These are phyloP conservation scores for Auricularia auricula-judae DNA, from an alignment of 768 basidiomycete species.

Conservation along the genomic window DNA sequence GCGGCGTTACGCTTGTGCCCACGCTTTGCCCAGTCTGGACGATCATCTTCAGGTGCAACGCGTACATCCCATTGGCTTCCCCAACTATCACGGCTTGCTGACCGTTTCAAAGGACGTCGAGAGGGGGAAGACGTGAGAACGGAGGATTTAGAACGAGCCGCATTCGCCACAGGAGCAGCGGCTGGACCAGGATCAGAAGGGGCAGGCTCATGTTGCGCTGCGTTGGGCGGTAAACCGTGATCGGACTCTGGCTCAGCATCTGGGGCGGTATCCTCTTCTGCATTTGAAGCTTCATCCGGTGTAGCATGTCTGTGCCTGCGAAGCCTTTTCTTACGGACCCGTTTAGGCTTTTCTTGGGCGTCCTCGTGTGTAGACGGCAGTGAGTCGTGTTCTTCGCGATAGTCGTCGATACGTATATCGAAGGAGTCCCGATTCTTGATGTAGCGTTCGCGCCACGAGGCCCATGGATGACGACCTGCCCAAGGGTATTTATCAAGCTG, in stretches of 20 bases:
- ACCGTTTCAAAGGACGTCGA: background rate
- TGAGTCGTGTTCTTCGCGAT: background rate
- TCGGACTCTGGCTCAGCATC: background rate
- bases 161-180: no score
- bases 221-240: background rate
- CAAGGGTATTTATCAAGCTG: slow-evolving; percentile 38
- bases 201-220: no score
- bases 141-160: no score
- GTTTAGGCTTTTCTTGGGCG: background rate
- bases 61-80: background rate
- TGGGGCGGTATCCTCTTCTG: no score
- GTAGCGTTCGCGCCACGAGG: slow-evolving; percentile 83
- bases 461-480: slow-evolving; percentile 80
- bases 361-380: background rate
- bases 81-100: background rate
- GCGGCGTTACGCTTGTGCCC: background rate
- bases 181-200: no score
- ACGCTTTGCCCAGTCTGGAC: background rate
- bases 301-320: background rate
- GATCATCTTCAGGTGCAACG: background rate
- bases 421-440: slow-evolving; percentile 69
- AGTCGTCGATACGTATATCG: slow-evolving; percentile 44
- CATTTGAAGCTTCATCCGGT: no score
- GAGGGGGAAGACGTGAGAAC: background rate
- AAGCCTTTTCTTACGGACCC: background rate